These are phyloP conservation scores for Suhomyces terraborum DNA, from an alignment of 1,139 yeast species.

Conservation along the genomic window DNA sequence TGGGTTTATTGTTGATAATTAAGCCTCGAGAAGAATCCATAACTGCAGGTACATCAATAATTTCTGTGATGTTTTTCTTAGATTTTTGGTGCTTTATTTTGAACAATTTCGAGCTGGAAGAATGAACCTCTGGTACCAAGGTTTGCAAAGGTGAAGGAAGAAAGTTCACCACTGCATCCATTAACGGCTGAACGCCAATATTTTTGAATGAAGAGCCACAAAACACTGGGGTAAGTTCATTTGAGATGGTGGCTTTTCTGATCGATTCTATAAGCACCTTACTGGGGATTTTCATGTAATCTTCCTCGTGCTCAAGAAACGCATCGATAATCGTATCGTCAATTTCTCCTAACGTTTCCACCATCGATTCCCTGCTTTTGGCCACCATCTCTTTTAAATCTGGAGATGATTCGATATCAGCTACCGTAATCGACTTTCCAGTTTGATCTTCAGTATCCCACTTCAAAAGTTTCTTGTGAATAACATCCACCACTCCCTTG, in stretches of 20 bases:
- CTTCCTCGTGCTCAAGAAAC: conserved; percentile 69
- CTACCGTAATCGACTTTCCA: conserved; percentile 58
- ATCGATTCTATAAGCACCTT: conserved; percentile 57
- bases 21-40: conserved; percentile 50
- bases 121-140: conserved; percentile 54
- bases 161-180: conserved; percentile 77
- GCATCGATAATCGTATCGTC: conserved; percentile 79
- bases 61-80: conserved; percentile 17
- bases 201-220: conserved; percentile 94
- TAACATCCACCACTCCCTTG: conserved; percentile 80
- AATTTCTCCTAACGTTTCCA: conserved; percentile 80
- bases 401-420: conserved; percentile 36
- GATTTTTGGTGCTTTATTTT: conserved; percentile 17
- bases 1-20: conserved; percentile 54
- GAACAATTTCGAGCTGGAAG: conserved; percentile 20
- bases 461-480: conserved; percentile 61
- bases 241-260: conserved; percentile 59
- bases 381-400: conserved; percentile 50
- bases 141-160: conserved; percentile 82
- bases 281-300: conserved; percentile 65
- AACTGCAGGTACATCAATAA: conserved; percentile 32
- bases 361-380: conserved; percentile 68
- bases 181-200: conserved; percentile 90
- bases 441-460: conserved; percentile 60
- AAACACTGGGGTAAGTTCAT: conserved; percentile 70